These are phyloP conservation scores for Hibiscus mutabilis DNA, from an alignment of 345 rosid species.

Conservation along the genomic window DNA sequence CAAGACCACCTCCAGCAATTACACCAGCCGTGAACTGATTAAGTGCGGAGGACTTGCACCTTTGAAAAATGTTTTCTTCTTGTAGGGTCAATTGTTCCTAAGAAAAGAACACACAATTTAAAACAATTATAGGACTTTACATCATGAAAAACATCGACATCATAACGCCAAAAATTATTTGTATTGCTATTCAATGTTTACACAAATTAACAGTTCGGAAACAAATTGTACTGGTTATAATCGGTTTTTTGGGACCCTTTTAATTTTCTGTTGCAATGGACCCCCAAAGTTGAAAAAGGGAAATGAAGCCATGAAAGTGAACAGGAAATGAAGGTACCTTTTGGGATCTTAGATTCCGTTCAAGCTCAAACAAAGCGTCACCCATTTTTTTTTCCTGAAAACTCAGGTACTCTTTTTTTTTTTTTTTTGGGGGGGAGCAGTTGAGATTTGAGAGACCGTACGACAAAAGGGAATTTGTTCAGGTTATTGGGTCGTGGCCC, in stretches of 20 bases:
- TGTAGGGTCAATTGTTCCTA: conserved; percentile 32
- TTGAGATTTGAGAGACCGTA: too few relatives aligned
- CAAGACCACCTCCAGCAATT: conserved; percentile 23
- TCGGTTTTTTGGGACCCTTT: background rate
- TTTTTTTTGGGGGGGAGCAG: too few relatives aligned
- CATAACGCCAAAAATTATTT: background rate
- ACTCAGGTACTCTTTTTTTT: background rate
- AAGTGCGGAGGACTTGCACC: background rate
- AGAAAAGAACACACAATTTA: background rate
- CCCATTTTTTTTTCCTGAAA: conserved; percentile 25
- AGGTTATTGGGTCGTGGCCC: too few relatives aligned
- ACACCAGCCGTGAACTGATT: conserved; percentile 14
- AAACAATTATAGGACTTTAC: background rate
- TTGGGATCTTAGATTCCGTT: conserved; percentile 24
- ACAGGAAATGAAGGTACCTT: conserved; percentile 23
- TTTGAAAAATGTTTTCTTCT: background rate
- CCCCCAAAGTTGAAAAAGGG: background rate
- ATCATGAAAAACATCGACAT: background rate
- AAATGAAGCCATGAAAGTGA: background rate
- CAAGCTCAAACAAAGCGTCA: conserved; percentile 32
- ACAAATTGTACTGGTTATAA: background rate
- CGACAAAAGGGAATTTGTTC: too few relatives aligned
- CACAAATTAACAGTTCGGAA: background rate
- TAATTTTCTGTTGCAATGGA: background rate
- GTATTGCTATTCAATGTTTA: too few relatives aligned